Base-by-base conservation (phyloP, 1,139 yeast genomes). In the Yamadazyma oceani region DNA sequence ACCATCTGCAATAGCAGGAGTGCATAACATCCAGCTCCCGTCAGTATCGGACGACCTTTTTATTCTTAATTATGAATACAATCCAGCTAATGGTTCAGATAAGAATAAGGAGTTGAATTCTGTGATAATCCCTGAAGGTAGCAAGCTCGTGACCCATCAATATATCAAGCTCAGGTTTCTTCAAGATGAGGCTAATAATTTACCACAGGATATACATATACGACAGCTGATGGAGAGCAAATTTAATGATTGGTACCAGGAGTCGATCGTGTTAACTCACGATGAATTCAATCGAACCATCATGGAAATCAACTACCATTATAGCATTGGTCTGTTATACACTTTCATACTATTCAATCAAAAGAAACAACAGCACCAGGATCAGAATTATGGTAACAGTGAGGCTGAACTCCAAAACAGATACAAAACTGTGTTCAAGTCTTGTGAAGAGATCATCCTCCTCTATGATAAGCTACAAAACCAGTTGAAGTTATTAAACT, bases 281-380 rank as follows among this genome's bases (percentile, higher is more conserved):
- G 67, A 75, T 43, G 81, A 82, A 77, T 83, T 85, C 52, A 83
- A 92, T 55, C 77, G 78, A 43, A 86, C 32, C 3, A 37, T 45
- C 49, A 81, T 87, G 56, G 75, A 75, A 42, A 67, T 88, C 43
- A 87, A 87, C 58, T 86, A 83, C 55, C 73, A 80, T 55, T 94
- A 86, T 53, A 78, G 95, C 0, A 66, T 81, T 39, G 67, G 86
- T 13, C 69, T 83, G 53, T 57, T 88, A 16, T 82, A 82, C 57
- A 95, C 95, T 1, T 69, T 86, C 26, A 78, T 87, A 3, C 27
- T 44, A 6, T 38, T 43, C 21, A 32, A 38, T 19, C 8, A 5
- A 19, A 19, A 24, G 15, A 22, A 26, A 14, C 17, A 10, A 8
- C 8, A 12, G 5, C 10, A 14, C 13, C 10, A 27, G 10, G 16